Evolutionary conservation across 2,329 filamentous ascomycete species (phyloP).

Genomic region (Pseudogymnoascus sp.): DNA sequence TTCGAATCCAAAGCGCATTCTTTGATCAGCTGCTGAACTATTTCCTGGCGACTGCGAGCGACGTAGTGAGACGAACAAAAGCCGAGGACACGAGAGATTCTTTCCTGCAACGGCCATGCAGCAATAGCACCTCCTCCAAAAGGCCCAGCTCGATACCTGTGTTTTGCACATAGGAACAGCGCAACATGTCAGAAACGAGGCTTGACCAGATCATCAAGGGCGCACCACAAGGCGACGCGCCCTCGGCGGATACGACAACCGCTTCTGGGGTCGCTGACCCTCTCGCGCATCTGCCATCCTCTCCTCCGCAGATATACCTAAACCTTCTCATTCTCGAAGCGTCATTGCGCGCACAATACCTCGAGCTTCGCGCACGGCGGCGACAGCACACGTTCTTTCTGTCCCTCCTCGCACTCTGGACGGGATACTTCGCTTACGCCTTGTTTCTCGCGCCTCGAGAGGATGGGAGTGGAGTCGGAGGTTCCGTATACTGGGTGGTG

Average conservation of each 20-base stretch:
- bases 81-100: not conserved
- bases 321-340: constrained; percentile 96
- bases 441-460: constrained; percentile 94
- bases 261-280: constrained; percentile 34
- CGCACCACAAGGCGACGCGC: constrained; percentile 57
- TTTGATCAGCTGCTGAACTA: not conserved
- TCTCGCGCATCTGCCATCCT: constrained; percentile 27
- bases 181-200: constrained; percentile 10
- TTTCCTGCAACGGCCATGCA: constrained; percentile 2
- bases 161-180: not conserved
- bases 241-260: constrained; percentile 20
- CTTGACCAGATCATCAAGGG: constrained; percentile 86
- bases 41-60: not conserved
- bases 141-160: not conserved
- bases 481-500: constrained; percentile 92
- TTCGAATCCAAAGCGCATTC: not conserved
- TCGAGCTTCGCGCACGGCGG: constrained; percentile 77
- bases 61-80: not conserved
- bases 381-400: constrained; percentile 93
- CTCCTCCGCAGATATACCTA: constrained; percentile 64
- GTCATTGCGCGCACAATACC: constrained; percentile 84
- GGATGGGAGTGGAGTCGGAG: constrained; percentile 83
- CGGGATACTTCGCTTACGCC: constrained; percentile 75
- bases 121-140: not conserved
- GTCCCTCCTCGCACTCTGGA: constrained; percentile 70